These are phyloP conservation scores for Murraya koenigii DNA, from an alignment of 345 rosid genomes.

Conservation along the genomic window DNA sequence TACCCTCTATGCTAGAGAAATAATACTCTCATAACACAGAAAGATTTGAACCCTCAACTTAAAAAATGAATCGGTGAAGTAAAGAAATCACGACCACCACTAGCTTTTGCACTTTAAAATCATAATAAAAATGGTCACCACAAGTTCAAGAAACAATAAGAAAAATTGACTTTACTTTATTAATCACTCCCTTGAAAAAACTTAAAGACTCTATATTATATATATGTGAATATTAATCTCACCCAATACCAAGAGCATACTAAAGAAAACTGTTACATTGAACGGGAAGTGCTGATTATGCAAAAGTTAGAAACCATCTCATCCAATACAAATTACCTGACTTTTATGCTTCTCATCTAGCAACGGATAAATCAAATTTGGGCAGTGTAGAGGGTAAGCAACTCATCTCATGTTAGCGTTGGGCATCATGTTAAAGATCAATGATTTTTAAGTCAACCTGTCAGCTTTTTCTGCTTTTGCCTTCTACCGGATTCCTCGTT, in stretches of 20 bases:
- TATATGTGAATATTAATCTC: no score
- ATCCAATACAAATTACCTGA: not conserved
- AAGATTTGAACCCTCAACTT: no score
- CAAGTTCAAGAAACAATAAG: no score
- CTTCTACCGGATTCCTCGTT: constrained; percentile 36
- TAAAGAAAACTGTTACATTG: not conserved
- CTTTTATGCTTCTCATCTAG: not conserved
- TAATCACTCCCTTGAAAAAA: no score
- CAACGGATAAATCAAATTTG: not conserved
- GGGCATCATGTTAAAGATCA: not conserved
- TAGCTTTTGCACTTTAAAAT: no score
- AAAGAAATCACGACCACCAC: no score
- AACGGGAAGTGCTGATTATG: not conserved
- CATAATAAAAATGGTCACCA: no score
- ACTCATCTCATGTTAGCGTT: not conserved
- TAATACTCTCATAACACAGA: no score
- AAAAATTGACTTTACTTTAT: no score
- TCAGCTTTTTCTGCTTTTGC: constrained; percentile 34
- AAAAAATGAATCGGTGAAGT: no score
- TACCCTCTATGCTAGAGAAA: no score
- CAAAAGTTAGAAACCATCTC: not conserved
- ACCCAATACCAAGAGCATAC: not conserved
- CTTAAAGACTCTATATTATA: no score
- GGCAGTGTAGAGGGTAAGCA: not conserved
- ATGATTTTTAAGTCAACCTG: not conserved